Percentiles rank a stretch among this genome's conserved stretches.
phyloP scores from a whole-genome alignment of 176 grass and related monocot genomes.

The Carex kokanica region DNA sequence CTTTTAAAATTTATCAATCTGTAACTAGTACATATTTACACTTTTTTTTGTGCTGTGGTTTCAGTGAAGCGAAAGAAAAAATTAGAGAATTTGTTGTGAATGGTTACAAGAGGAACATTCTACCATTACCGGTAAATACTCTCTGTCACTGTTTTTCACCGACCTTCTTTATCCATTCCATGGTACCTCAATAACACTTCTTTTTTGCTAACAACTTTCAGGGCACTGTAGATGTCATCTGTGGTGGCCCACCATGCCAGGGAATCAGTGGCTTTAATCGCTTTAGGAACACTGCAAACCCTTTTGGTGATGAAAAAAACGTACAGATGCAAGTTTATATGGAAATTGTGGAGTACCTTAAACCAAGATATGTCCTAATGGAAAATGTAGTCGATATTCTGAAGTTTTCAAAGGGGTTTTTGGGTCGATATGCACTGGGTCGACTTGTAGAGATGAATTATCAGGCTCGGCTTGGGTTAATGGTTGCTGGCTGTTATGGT shows the following conservation, averaged over 20 bases:
- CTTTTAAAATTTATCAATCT: background rate
- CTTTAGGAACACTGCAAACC: slow-evolving; percentile 64
- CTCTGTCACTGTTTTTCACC: background rate
- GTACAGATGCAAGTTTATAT: slow-evolving; percentile 75
- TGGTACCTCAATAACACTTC: background rate
- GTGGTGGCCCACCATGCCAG: slow-evolving; percentile 86
- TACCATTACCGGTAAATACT: slow-evolving; percentile 60
- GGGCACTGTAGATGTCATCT: slow-evolving; percentile 74
- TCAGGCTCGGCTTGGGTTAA: slow-evolving; percentile 67
- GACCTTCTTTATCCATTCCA: background rate
- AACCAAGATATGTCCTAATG: slow-evolving; percentile 82
- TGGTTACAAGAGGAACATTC: slow-evolving; percentile 44
- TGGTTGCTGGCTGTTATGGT: slow-evolving; percentile 80
- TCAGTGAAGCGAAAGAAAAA: slow-evolving; percentile 56
- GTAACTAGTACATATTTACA: background rate
- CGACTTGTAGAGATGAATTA: slow-evolving; percentile 71
- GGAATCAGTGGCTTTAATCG: slow-evolving; percentile 88
- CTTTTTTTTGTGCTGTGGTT: slow-evolving; percentile 23
- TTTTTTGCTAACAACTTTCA: slow-evolving; percentile 18
- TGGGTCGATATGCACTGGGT: slow-evolving; percentile 71
- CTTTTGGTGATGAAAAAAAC: slow-evolving; percentile 80
- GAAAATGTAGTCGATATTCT: slow-evolving; percentile 92
- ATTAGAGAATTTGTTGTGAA: slow-evolving; percentile 72
- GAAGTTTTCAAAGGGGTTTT: slow-evolving; percentile 69
- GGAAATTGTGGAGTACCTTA: slow-evolving; percentile 70